A percentile compares a stretch with the other conserved stretches of the same genome.
Evolutionary conservation across 306 rosid genomes (phyloP).

Genomic region (Elaeagnus macrophylla): DNA sequence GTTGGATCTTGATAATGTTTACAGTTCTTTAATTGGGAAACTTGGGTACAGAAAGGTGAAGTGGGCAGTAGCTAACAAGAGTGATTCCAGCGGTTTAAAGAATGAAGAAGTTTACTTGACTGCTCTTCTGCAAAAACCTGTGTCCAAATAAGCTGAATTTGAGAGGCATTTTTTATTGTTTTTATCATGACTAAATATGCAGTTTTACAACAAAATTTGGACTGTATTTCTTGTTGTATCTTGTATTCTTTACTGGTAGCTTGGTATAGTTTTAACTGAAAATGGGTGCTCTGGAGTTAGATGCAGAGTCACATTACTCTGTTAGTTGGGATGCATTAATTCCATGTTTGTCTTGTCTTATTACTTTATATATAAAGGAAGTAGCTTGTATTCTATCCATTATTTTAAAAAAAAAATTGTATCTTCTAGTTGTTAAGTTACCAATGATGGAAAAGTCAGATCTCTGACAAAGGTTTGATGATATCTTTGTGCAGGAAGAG

Average conservation of each 20-base stretch:
- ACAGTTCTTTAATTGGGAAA: constrained; percentile 66
- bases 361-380: neutral
- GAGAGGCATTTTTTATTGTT: constrained; percentile 14
- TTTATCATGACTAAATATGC: neutral
- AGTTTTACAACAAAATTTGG: neutral
- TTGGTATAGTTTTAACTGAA: constrained; percentile 2
- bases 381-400: neutral
- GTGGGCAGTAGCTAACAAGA: constrained; percentile 74
- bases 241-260: constrained; percentile 1
- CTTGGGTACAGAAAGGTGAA: constrained; percentile 84
- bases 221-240: neutral
- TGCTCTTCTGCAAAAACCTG: constrained; percentile 80
- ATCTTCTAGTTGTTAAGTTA: neutral
- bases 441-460: neutral
- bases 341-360: neutral
- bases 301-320: neutral
- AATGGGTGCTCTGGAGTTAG: neutral
- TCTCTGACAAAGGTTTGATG: constrained; percentile 1
- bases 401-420: neutral
- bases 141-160: constrained; percentile 39
- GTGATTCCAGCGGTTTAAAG: constrained; percentile 53
- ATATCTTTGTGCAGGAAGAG: constrained; percentile 2
- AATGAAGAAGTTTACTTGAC: constrained; percentile 76
- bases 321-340: neutral
- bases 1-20: constrained; percentile 65